Percentiles rank a stretch among this genome's conserved stretches.
Evolutionary conservation across 805 yeast species (phyloP).

Genomic region (Candida golubevii): DNA sequence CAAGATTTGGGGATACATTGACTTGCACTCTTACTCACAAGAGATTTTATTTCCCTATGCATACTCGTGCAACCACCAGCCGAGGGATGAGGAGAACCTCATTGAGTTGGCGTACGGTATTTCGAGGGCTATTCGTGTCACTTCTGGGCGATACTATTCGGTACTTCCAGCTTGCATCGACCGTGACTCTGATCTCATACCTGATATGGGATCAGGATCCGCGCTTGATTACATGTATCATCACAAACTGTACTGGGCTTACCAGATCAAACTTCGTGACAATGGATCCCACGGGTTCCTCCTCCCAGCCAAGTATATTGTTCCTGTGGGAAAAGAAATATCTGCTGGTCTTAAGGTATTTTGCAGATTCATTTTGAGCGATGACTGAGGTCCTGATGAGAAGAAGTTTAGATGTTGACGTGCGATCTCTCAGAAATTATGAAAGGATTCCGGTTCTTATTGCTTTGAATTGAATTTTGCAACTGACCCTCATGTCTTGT

Average conservation of each 20-base stretch:
- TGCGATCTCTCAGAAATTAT: no score
- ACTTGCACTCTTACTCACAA: slow-evolving; percentile 82
- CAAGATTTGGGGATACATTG: slow-evolving; percentile 70
- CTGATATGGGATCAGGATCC: slow-evolving; percentile 75
- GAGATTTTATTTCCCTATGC: slow-evolving; percentile 82
- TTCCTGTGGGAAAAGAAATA: slow-evolving; percentile 74
- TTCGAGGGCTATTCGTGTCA: slow-evolving; percentile 63
- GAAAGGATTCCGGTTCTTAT: no score
- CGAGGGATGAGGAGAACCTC: slow-evolving; percentile 77
- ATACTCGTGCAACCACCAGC: slow-evolving; percentile 65
- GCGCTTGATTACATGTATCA: slow-evolving; percentile 83
- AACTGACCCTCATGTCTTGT: no score
- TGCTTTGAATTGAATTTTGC: no score
- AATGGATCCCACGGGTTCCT: slow-evolving; percentile 81
- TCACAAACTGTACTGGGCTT: slow-evolving; percentile 77
- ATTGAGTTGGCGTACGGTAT: slow-evolving; percentile 79
- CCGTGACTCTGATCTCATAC: slow-evolving; percentile 66
- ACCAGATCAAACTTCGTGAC: slow-evolving; percentile 76
- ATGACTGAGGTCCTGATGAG: slow-evolving; percentile 13
- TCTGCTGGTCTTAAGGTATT: slow-evolving; percentile 66
- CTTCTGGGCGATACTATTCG: slow-evolving; percentile 59
- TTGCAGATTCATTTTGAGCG: slow-evolving; percentile 35
- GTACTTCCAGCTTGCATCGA: slow-evolving; percentile 79
- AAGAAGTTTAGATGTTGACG: no score
- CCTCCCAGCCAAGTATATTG: slow-evolving; percentile 63